Percentiles rank a stretch among this genome's conserved stretches.
phyloP scores from a whole-genome alignment of 257 asterid species.

The Galeopsis tetrahit region DNA sequence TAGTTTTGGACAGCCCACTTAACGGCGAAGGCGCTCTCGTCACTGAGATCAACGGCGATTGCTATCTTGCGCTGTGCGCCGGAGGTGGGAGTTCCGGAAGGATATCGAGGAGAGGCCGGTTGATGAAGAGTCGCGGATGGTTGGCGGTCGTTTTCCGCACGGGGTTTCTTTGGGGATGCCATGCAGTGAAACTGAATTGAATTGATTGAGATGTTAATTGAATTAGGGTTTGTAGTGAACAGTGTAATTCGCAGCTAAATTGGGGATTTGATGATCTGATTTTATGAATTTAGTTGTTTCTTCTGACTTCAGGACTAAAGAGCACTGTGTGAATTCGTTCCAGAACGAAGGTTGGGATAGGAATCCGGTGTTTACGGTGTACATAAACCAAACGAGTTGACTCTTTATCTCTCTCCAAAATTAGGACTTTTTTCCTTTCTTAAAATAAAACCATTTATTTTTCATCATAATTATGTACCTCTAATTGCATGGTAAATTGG shows the following conservation, averaged over 20 bases:
- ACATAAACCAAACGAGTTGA: conserved; percentile 11
- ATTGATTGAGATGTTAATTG: neutral
- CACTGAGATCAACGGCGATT: conserved; percentile 81
- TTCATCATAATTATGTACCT: too few relatives aligned
- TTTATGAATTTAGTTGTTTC: conserved; percentile 11
- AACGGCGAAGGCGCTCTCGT: conserved; percentile 74
- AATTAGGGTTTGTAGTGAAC: conserved; percentile 27
- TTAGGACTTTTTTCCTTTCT: neutral
- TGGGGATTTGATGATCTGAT: conserved; percentile 14
- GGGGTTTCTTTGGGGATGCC: conserved; percentile 56
- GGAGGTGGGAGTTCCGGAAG: conserved; percentile 53
- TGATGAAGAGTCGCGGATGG: conserved; percentile 62
- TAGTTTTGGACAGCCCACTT: conserved; percentile 80
- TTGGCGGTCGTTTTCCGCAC: conserved; percentile 43
- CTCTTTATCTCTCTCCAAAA: neutral
- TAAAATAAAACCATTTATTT: neutral
- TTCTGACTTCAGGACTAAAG: neutral
- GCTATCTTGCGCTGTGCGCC: conserved; percentile 66
- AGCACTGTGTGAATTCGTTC: conserved; percentile 24
- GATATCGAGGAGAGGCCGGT: conserved; percentile 72
- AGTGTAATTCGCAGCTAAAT: conserved; percentile 11
- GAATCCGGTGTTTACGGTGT: conserved; percentile 34
- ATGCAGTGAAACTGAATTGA: conserved; percentile 38
- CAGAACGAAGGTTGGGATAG: conserved; percentile 17
- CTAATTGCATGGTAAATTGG: too few relatives aligned